Evolutionary conservation across 208 protist species (phyloP), one percentile per base, ranked within the genome.

Genomic region (Trypanosoma vivax): DNA sequence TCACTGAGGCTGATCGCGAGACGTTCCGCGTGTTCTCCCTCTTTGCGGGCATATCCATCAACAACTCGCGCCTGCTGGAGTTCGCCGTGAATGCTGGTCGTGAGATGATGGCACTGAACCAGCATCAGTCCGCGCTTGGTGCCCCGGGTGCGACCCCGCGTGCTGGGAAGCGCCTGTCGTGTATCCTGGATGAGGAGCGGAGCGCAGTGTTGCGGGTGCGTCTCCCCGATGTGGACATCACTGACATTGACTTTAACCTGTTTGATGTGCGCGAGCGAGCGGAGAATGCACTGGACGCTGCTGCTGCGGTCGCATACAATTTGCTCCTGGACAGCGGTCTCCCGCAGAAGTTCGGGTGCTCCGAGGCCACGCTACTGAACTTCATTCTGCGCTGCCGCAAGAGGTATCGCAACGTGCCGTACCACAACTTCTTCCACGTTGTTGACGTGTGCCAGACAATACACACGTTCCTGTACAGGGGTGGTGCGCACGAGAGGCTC

Each of bases 341-440:
- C 29, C 70, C 80, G 29, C 58, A 88, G 65, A 83, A 83, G 70
- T 88, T 91, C 51, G 60, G 61, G n/a, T 85, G 79, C 65, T 62
- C 60, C 33, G 73, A 88, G 21, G 40, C 61, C 51, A 83, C 74
- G 41, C 73, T 92, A 50, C 70, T 87, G 43, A 83, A 74, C 62
- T 92, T 92, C 57, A 77, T 92, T 38, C 49, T 86, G 23, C 79
- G 83, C 64, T 83, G 76, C 59, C 84, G 79, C 40, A 76, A 70
- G 45, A 87, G 76, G 70, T 92, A 92, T 53, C 79, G 84, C 28
- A 68, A 57, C 31, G 84, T 92, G 49, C 84, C 84, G 42, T 92
- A 92, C 62, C 84, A 92, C 60, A 92, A 92, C 73, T 92, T 91
- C 52, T 87, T 72, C 66, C 83, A 90, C 52, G 83, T 85, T 30